These are phyloP conservation scores for Nothophoma quercina DNA, from an alignment of 2,329 filamentous ascomycete species.

Conservation along the genomic window DNA sequence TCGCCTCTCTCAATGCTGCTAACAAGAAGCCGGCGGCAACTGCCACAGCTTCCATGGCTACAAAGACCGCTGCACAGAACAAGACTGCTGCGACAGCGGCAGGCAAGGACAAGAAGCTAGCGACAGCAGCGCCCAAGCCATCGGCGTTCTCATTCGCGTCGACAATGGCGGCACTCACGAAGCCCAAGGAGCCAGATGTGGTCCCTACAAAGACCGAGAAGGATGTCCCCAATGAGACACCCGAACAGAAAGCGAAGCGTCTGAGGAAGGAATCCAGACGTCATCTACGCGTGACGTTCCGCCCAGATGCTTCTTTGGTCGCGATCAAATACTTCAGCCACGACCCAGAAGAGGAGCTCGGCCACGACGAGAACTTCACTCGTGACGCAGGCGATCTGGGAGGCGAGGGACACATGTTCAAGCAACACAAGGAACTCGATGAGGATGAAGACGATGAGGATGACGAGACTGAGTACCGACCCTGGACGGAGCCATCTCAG, in stretches of 20 bases:
- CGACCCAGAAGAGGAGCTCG: conserved; percentile 74
- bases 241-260: conserved; percentile 71
- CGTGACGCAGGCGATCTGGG: conserved; percentile 76
- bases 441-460: conserved; percentile 69
- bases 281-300: conserved; percentile 75
- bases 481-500: conserved; percentile 43
- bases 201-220: conserved; percentile 61
- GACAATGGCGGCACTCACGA: conserved; percentile 54
- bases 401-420: conserved; percentile 65
- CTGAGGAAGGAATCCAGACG: conserved; percentile 76
- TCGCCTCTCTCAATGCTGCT: conserved; percentile 56
- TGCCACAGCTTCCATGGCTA: conserved; percentile 27
- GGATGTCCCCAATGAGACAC: conserved; percentile 65
- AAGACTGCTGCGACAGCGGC: conserved; percentile 34
- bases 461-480: conserved; percentile 44
- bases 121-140: conserved; percentile 37
- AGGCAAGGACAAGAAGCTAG: conserved; percentile 41
- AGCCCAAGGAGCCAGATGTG: conserved; percentile 62
- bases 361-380: conserved; percentile 71
- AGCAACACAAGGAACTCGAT: conserved; percentile 70
- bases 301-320: conserved; percentile 70
- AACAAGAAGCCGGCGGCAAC: conserved; percentile 51
- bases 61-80: conserved; percentile 31
- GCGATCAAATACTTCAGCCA: conserved; percentile 75
- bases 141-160: conserved; percentile 49